Base-by-base conservation (phyloP, 495 filamentous ascomycete species). In the Sabuloglossum arenarium region DNA sequence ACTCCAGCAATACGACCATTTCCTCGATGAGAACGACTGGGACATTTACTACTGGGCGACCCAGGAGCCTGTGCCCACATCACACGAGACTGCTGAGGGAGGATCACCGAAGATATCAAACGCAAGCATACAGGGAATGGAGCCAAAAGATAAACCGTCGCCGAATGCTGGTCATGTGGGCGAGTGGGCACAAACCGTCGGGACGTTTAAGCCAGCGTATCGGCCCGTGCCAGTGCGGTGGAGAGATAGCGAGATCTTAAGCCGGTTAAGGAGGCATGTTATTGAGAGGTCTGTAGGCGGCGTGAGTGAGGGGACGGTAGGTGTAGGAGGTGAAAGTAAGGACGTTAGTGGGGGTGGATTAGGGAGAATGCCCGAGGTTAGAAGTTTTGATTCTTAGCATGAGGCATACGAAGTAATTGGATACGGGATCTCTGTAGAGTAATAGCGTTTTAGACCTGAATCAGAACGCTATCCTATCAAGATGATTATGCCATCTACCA, bases 1-100 rank as follows among this genome's bases (percentile, higher is more conserved):
- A 63, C 77, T 98, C 56, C 65, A 76, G 58, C 79, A 93, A 67
- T 97, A 89, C 71, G 93, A 97, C 67, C 71, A 75, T 16, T 96
- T 98, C 75, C 79, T 98, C 49, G 91, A 98, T 71, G 91, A 98
- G 68, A 97, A 97, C 66, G 91, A 98, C 69, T 98, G 91, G 91
- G 91, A 98, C 66, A 97, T 98, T 58, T 98, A 98, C 73, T 98
- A 98, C 76, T 98, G 91, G 91, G 86, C 88, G 0, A 98, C 93
- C n/a, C 93, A 98, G 66, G 79, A 85, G 60, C 77, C 85, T 6
- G 71, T 78, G 0, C 65, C 71, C 0, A 75, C 79, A 14, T 65
- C 71, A 1, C 62, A 63, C 49, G 71, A 67, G 56, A 59, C 61
- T 19, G 55, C 60, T n/a, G 58, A 67, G 55, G 8, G 30, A 53